phyloP scores from a whole-genome alignment of 2,329 filamentous ascomycete genomes.

The Septoria petroselini region DNA sequence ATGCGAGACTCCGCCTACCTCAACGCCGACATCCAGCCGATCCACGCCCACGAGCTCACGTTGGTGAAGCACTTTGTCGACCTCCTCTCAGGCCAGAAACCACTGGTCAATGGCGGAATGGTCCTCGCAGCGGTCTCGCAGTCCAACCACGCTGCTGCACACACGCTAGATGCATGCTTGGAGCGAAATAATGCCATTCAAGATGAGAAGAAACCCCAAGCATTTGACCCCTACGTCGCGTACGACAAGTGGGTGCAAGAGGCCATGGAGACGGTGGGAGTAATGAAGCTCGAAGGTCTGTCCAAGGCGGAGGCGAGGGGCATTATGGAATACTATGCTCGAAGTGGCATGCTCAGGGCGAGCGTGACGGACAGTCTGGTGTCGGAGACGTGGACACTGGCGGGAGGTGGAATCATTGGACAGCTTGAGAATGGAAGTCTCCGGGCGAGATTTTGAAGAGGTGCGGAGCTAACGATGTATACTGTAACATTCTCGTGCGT shows the following conservation, averaged over 20 bases:
- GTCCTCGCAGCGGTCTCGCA: constrained; percentile 71
- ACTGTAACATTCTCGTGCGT: neutral
- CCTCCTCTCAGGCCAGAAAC: constrained; percentile 59
- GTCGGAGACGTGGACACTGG: constrained; percentile 77
- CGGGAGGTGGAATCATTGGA: constrained; percentile 76
- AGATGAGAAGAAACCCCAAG: constrained; percentile 36
- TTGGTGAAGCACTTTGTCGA: constrained; percentile 73
- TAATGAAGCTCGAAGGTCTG: constrained; percentile 63
- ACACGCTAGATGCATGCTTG: constrained; percentile 22
- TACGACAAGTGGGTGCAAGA: constrained; percentile 54
- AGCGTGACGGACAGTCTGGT: constrained; percentile 69
- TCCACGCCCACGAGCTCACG: constrained; percentile 83
- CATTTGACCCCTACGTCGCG: constrained; percentile 52
- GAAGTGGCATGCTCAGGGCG: constrained; percentile 72
- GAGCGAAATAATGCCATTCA: constrained; percentile 20
- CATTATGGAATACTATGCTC: constrained; percentile 90
- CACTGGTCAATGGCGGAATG: constrained; percentile 70
- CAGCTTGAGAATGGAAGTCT: constrained; percentile 73
- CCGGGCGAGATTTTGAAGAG: constrained; percentile 5
- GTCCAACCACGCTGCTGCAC: constrained; percentile 54
- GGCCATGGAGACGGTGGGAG: constrained; percentile 41
- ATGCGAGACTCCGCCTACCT: constrained; percentile 78
- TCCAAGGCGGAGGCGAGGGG: constrained; percentile 70
- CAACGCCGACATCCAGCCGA: constrained; percentile 63
- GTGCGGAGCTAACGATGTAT: neutral